Evolutionary conservation across 2,329 filamentous ascomycete species (phyloP).

Genomic region (Fusarium secorum): DNA sequence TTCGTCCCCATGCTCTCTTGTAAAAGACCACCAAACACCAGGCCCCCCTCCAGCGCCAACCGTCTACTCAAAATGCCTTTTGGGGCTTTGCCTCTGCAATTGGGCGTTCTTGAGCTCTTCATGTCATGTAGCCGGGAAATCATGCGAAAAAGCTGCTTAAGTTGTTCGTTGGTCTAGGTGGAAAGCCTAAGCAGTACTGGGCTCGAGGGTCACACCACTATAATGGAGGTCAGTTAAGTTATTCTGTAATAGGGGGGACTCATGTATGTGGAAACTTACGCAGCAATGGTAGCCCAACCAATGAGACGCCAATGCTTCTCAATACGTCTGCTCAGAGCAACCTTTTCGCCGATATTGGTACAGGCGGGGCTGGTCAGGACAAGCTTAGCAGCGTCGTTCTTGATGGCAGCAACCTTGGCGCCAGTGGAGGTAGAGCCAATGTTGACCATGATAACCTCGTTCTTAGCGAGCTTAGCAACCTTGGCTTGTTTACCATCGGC

Average conservation of each 20-base stretch:
- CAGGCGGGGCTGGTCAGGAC: constrained; percentile 92
- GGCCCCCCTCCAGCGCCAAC: constrained; percentile 40
- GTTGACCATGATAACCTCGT: constrained; percentile 99
- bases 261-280: constrained; percentile 55
- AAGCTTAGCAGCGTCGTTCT: constrained; percentile 96
- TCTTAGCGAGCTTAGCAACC: constrained; percentile 97
- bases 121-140: constrained; percentile 34
- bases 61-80: constrained; percentile 41
- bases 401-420: constrained; percentile 96
- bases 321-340: constrained; percentile 93
- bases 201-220: constrained; percentile 64
- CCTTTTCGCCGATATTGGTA: constrained; percentile 98
- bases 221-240: constrained; percentile 20
- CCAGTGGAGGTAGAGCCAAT: constrained; percentile 97
- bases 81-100: constrained; percentile 25
- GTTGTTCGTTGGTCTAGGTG: constrained; percentile 23
- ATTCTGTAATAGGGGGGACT: background rate
- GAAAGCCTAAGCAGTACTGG: constrained; percentile 53
- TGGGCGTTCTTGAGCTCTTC: constrained; percentile 34
- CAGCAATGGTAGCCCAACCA: constrained; percentile 84
- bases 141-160: constrained; percentile 34
- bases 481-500: constrained; percentile 99
- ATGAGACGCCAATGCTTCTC: constrained; percentile 99
- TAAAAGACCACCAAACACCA: constrained; percentile 38
- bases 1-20: constrained; percentile 19